Evolutionary conservation across 2,329 filamentous ascomycete species (phyloP).

Genomic region (Sporothrix brunneoviolacea): DNA sequence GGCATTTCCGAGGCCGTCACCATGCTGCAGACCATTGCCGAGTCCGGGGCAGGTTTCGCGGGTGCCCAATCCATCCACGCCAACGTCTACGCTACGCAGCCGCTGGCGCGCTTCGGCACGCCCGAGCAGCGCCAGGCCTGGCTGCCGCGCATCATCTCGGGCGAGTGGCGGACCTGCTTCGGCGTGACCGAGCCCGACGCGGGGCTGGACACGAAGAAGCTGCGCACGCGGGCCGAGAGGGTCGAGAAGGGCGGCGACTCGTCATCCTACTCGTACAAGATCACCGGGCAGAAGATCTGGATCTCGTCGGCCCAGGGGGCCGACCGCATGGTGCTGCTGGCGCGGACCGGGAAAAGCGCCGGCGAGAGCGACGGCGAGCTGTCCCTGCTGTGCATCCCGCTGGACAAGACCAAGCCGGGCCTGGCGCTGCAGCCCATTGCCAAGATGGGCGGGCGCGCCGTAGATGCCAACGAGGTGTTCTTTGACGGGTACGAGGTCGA

Average conservation of each 20-base stretch:
- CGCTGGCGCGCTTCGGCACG: slow-evolving; percentile 65
- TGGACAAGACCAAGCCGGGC: slow-evolving; percentile 53
- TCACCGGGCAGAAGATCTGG: slow-evolving; percentile 83
- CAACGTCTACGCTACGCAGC: slow-evolving; percentile 70
- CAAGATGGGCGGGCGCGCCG: slow-evolving; percentile 78
- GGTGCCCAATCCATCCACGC: slow-evolving; percentile 57
- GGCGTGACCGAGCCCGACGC: slow-evolving; percentile 81
- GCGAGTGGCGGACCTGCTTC: slow-evolving; percentile 68
- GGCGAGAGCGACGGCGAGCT: slow-evolving; percentile 50
- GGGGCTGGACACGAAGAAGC: slow-evolving; percentile 67
- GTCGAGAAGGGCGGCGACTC: slow-evolving; percentile 34
- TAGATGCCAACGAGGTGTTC: slow-evolving; percentile 84
- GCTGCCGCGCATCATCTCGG: slow-evolving; percentile 64
- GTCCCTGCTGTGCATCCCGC: slow-evolving; percentile 73
- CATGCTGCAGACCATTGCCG: slow-evolving; percentile 79
- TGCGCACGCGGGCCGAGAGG: slow-evolving; percentile 58
- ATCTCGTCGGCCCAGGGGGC: slow-evolving; percentile 81
- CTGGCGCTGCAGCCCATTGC: slow-evolving; percentile 65
- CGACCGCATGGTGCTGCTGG: slow-evolving; percentile 74
- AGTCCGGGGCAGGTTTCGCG: slow-evolving; percentile 70
- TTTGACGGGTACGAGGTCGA: slow-evolving; percentile 68
- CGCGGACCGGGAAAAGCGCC: slow-evolving; percentile 46
- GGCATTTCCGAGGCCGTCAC: slow-evolving; percentile 77
- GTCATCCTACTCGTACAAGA: slow-evolving; percentile 50
- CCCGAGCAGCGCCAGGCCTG: slow-evolving; percentile 55